Evolutionary conservation across 768 basidiomycete species (phyloP).

Genomic region (Amanita exitialis): DNA sequence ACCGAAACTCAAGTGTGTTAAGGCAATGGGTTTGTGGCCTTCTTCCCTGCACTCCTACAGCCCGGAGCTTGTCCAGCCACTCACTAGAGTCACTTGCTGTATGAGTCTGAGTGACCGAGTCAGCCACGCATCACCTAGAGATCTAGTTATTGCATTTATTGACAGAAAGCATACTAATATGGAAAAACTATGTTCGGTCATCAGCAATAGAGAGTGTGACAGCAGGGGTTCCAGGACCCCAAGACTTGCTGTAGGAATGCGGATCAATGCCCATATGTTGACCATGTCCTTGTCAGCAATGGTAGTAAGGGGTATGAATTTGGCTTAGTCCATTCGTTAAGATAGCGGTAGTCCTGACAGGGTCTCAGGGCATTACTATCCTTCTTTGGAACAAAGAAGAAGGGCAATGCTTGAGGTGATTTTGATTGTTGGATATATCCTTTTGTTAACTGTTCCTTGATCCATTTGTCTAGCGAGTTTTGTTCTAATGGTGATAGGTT

Average conservation of each 20-base stretch:
- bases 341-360: too few species aligned
- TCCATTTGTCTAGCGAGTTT: too few species aligned
- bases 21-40: neutral
- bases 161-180: neutral
- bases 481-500: too few species aligned
- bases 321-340: too few species aligned
- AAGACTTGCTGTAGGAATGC: constrained; percentile 1
- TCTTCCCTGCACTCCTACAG: neutral
- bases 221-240: neutral
- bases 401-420: too few species aligned
- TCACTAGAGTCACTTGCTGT: neutral
- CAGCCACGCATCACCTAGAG: neutral
- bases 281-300: constrained; percentile 1
- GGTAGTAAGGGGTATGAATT: too few species aligned
- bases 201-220: neutral
- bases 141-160: neutral
- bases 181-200: neutral
- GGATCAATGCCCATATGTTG: neutral
- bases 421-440: too few species aligned
- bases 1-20: neutral
- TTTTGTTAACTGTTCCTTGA: too few species aligned
- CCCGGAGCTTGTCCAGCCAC: neutral
- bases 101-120: neutral
- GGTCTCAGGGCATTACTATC: too few species aligned
- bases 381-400: too few species aligned